Evolutionary conservation across 768 basidiomycete genomes (phyloP).

Genomic region (Dentipellis fragilis): DNA sequence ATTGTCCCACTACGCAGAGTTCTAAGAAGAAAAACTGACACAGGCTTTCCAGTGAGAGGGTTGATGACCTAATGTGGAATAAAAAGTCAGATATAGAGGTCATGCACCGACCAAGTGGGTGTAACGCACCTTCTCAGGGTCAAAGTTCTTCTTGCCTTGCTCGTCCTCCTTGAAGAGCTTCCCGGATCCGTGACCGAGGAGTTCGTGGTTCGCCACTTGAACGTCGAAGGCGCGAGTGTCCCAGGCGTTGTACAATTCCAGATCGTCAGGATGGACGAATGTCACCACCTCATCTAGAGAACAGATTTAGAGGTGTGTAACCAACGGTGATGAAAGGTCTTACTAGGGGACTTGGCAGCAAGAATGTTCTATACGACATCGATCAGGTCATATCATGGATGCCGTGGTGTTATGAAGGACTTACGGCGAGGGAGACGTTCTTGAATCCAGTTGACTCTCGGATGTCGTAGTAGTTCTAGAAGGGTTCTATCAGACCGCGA

Average conservation of each 20-base stretch:
- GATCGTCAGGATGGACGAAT: constrained; percentile 75
- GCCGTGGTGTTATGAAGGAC: constrained; percentile 15
- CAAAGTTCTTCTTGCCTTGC: constrained; percentile 77
- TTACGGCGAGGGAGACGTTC: constrained; percentile 74
- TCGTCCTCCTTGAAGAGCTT: constrained; percentile 71
- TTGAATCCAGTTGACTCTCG: constrained; percentile 80
- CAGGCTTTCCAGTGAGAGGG: constrained; percentile 66
- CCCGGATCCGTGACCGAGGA: constrained; percentile 79
- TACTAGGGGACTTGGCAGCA: constrained; percentile 79
- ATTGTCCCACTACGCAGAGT: no score
- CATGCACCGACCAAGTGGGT: background rate
- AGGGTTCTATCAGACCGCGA: background rate
- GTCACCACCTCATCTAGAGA: constrained; percentile 64
- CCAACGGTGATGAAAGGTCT: constrained; percentile 9
- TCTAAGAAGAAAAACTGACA: constrained; percentile 32
- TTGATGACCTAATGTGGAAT: constrained; percentile 54
- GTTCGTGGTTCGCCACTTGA: constrained; percentile 85
- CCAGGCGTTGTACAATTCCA: constrained; percentile 67
- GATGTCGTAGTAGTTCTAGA: constrained; percentile 73
- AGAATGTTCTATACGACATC: constrained; percentile 58
- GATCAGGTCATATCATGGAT: background rate
- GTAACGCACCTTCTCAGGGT: constrained; percentile 43
- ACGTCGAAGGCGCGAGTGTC: constrained; percentile 73
- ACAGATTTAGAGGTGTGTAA: background rate
- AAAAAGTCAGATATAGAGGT: background rate